Conservation (phyloP, 2,329 filamentous ascomycete genomes). For the Seiridium cupressi region DNA sequence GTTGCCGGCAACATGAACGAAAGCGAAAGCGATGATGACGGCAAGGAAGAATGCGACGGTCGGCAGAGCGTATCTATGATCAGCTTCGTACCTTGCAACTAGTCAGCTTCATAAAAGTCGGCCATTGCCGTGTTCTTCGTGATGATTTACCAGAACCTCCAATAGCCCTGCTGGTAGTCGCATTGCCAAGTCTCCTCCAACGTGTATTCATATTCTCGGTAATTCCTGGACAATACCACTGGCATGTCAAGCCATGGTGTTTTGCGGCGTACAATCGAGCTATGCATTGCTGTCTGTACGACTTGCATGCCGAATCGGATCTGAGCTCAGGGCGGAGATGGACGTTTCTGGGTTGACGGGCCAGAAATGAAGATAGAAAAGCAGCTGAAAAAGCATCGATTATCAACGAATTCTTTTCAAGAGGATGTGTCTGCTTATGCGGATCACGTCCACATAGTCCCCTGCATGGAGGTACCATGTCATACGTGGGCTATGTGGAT, state of each 20-base stretch:
- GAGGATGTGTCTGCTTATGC: too few relatives aligned
- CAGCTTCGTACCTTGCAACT: conserved; percentile 48
- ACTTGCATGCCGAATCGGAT: too few relatives aligned
- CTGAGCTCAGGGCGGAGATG: too few relatives aligned
- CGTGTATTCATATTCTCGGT: background rate
- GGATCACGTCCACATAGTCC: too few relatives aligned
- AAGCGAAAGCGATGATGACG: conserved; percentile 44
- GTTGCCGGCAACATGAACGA: conserved; percentile 19
- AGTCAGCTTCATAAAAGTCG: background rate
- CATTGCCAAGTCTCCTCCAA: background rate
- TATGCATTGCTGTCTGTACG: background rate
- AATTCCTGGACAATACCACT: background rate
- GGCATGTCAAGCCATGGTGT: background rate
- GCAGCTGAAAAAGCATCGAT: too few relatives aligned
- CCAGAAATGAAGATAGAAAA: too few relatives aligned
- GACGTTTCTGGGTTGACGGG: too few relatives aligned
- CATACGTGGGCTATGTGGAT: too few relatives aligned
- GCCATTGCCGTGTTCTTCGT: background rate
- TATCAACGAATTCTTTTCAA: too few relatives aligned
- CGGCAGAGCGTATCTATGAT: conserved; percentile 49
- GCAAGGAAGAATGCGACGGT: conserved; percentile 52
- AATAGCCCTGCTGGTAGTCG: conserved; percentile 28
- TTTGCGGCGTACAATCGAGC: background rate
- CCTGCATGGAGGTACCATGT: too few relatives aligned
- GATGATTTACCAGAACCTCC: conserved; percentile 41